Percentiles rank a stretch among this genome's conserved stretches.
Evolutionary conservation across 345 rosid species (phyloP).

Genomic region (Pistacia atlantica): DNA sequence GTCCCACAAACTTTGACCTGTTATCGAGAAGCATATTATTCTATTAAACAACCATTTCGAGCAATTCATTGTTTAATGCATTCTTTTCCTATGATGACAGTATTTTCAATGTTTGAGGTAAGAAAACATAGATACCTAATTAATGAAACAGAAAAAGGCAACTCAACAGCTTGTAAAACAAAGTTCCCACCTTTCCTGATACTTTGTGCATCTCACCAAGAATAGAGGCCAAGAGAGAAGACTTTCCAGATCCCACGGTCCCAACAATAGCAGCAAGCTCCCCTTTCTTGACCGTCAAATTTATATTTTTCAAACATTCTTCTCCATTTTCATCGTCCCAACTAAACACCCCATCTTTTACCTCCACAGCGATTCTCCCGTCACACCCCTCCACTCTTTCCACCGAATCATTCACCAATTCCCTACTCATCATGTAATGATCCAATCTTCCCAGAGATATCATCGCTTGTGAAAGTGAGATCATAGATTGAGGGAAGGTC

Average conservation of each 20-base stretch:
- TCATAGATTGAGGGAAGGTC: slow-evolving; percentile 88
- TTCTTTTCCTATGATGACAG: neutral
- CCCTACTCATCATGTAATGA: slow-evolving; percentile 76
- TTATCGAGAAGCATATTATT: slow-evolving; percentile 1
- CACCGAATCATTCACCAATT: slow-evolving; percentile 56
- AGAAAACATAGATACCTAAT: neutral
- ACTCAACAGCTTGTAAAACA: slow-evolving; percentile 3
- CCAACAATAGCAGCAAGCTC: slow-evolving; percentile 89
- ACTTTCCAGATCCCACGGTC: slow-evolving; percentile 92
- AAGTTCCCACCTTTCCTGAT: slow-evolving; percentile 62
- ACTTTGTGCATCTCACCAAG: slow-evolving; percentile 96
- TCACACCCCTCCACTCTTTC: slow-evolving; percentile 62
- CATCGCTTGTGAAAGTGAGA: slow-evolving; percentile 91
- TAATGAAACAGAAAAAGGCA: slow-evolving; percentile 4
- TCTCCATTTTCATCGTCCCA: slow-evolving; percentile 84
- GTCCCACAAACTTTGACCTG: slow-evolving; percentile 82
- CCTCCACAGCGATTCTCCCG: slow-evolving; percentile 60
- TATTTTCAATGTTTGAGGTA: neutral
- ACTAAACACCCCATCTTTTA: slow-evolving; percentile 65
- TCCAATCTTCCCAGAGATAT: slow-evolving; percentile 83
- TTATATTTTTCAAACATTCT: slow-evolving; percentile 57
- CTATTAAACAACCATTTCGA: neutral
- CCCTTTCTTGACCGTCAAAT: slow-evolving; percentile 66
- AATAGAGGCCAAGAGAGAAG: slow-evolving; percentile 80
- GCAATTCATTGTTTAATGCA: neutral